phyloP scores from a whole-genome alignment of 2,329 filamentous ascomycete genomes.

The Cercospora sp. region DNA sequence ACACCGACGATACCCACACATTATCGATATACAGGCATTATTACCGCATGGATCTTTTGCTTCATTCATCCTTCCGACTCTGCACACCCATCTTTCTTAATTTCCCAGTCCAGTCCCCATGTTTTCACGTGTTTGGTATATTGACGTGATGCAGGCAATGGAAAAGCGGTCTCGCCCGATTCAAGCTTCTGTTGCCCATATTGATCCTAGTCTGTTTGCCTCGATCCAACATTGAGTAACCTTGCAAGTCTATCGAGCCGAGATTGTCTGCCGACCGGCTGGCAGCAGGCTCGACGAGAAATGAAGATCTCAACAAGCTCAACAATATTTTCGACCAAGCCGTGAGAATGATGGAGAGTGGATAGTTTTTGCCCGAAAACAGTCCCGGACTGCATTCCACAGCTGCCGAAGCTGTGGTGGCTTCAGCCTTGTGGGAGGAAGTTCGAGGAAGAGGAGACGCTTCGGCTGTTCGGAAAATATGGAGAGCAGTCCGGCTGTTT shows the following conservation, averaged over 20 bases:
- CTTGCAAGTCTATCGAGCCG: background rate
- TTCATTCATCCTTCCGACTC: background rate
- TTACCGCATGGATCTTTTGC: background rate
- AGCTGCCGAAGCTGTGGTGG: background rate
- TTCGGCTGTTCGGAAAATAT: background rate
- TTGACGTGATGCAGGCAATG: background rate
- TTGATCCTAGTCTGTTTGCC: background rate
- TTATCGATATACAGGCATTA: background rate
- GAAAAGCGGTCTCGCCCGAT: background rate
- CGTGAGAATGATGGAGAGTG: background rate
- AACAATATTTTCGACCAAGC: background rate
- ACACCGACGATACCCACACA: conserved; percentile 5
- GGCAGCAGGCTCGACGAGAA: background rate
- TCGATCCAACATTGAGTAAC: background rate
- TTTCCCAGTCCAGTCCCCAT: background rate
- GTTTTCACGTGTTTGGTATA: background rate
- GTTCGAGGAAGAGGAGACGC: background rate
- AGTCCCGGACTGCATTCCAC: background rate
- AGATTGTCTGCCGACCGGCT: background rate
- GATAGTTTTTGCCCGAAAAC: background rate
- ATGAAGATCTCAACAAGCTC: background rate
- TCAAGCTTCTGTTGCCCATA: background rate
- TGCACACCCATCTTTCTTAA: background rate
- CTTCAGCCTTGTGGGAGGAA: background rate
- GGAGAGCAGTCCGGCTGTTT: background rate